A percentile compares a stretch with the other conserved stretches of the same genome.
phyloP scores from a whole-genome alignment of 2,329 filamentous ascomycete species.

The Thielaviopsis punctulata region DNA sequence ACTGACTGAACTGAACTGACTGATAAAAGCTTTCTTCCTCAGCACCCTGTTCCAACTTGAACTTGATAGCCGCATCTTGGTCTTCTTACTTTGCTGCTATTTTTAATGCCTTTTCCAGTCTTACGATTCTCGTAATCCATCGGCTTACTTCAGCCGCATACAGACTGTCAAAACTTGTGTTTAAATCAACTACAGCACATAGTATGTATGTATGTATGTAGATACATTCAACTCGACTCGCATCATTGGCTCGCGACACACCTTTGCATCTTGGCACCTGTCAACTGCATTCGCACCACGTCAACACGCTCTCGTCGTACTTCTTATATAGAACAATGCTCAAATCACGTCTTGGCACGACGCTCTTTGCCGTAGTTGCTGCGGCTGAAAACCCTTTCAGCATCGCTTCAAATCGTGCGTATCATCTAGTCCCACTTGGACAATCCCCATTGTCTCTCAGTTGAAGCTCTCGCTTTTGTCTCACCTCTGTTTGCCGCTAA shows the following conservation, averaged over 20 bases:
- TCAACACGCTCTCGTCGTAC: not conserved
- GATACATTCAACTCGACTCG: no score
- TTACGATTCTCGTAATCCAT: not conserved
- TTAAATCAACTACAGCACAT: no score
- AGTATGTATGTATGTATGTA: no score
- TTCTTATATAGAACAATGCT: not conserved
- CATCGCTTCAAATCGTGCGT: constrained; percentile 4
- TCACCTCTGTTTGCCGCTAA: not conserved
- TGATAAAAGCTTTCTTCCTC: no score
- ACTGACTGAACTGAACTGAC: no score
- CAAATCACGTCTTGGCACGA: not conserved
- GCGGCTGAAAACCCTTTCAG: not conserved
- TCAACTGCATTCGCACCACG: not conserved
- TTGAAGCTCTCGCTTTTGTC: no score
- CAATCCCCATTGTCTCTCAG: no score
- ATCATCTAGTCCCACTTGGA: not conserved
- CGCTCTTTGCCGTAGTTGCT: not conserved
- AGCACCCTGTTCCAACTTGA: no score
- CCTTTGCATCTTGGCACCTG: not conserved
- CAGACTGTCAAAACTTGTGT: not conserved
- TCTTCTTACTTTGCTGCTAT: not conserved
- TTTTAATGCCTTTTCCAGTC: not conserved
- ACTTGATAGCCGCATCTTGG: no score
- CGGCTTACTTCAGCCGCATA: not conserved
- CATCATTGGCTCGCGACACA: not conserved